Base-by-base conservation (phyloP, 2,329 filamentous ascomycete species). In the Ceratocystis alfenasii region DNA sequence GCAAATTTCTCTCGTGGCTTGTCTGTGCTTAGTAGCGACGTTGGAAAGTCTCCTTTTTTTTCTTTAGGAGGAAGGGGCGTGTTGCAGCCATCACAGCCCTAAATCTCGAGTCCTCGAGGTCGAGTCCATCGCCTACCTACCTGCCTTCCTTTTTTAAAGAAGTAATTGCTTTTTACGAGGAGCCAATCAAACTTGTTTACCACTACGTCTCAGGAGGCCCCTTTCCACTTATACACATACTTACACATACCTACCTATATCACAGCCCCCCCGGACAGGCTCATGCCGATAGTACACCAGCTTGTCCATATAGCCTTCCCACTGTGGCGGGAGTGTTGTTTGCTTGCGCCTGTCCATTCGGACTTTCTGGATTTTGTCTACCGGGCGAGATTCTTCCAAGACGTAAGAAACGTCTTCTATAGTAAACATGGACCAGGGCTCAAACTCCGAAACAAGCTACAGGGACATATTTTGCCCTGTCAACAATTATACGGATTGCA, bases 391-490 rank as follows among this genome's bases (percentile, higher is more conserved):
- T 59, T 15, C 55, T 59, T 59, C 28, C n/a, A 59, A 15, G 17
- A n/a, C 25, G 7, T n/a, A 36, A 20, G 55, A 36, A 36, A 36
- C 25, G 33, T n/a, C 55, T 36, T 59, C 28, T 8, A 59, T n/a
- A 20, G 55, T 15, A 30, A 10, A 59, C 55, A 59, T 15, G 55
- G 55, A 33, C 55, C 17, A 59, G 55, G 55, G 55, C 28, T 59
- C 12, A 33, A 59, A 59, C 55, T 59, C 55, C 55, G 55, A 59
- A 59, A 59, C 55, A 59, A n/a, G 55, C 55, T 59, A 59, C 15
- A 17, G 28, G 55, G 55, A 12, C 12, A 41, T 59, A 36, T 4
- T 59, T 36, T 20, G 55, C 28, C 55, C 36, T 17, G 36, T 59
- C n/a, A 30, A 36, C 15, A 59, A 59, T 20, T 8, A 8, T 20